These are phyloP conservation scores for Entomortierella chlamydospora DNA, from an alignment of 192 early-diverging fungal species.

Conservation along the genomic window DNA sequence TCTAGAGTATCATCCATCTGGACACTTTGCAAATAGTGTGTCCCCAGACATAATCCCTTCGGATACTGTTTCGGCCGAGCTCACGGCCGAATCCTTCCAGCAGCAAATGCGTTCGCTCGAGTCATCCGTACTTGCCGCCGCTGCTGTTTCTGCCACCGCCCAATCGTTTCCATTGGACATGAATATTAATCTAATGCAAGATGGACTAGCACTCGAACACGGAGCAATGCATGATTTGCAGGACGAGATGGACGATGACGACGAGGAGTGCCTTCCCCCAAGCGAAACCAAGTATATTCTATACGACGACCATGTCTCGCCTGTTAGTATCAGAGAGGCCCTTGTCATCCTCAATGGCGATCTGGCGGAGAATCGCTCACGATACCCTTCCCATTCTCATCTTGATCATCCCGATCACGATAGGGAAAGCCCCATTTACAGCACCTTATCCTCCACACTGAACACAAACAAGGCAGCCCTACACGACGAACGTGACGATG, in stretches of 20 bases:
- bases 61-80: background rate
- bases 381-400: background rate
- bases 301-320: slow-evolving; percentile 47
- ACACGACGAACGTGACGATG: background rate
- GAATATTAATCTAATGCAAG: background rate
- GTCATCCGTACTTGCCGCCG: slow-evolving; percentile 18
- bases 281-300: slow-evolving; percentile 51
- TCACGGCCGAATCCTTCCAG: slow-evolving; percentile 15
- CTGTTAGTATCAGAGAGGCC: slow-evolving; percentile 24
- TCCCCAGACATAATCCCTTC: background rate
- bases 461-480: background rate
- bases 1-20: background rate
- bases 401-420: slow-evolving; percentile 3
- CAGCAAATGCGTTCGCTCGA: slow-evolving; percentile 34
- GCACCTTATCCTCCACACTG: background rate
- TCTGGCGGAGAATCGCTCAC: background rate
- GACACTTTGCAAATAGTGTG: background rate
- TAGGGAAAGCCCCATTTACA: slow-evolving; percentile 18
- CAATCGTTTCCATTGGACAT: background rate
- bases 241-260: slow-evolving; percentile 19
- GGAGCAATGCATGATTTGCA: slow-evolving; percentile 10
- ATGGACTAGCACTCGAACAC: slow-evolving; percentile 2
- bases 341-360: slow-evolving; percentile 22
- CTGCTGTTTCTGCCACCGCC: background rate
- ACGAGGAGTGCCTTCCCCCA: slow-evolving; percentile 40